Evolutionary conservation across 2,329 filamentous ascomycete species (phyloP), one percentile per base, ranked within the genome.

Genomic region (Pseudocercospora fuligena): DNA sequence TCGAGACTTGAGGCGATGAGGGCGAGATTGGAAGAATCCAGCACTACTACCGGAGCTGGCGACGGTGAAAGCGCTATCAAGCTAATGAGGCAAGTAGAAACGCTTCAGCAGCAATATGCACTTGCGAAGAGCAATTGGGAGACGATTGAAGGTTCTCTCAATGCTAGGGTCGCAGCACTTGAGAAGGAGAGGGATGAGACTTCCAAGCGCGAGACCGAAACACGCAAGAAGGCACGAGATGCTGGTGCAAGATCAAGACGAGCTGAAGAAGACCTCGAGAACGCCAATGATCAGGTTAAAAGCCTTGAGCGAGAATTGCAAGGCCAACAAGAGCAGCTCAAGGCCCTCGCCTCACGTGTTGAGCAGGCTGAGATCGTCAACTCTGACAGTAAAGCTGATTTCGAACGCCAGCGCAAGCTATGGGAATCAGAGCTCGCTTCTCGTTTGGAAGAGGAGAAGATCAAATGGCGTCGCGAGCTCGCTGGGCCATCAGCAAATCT

Each of bases 71-170:
- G 70, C 57, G 73, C 63, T 54, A 68, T 75, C 51, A 98, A 97
- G 78, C 84, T 98, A 47, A 84, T 98, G 51, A 89, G 95, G 47
- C 96, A 99, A 79, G 91, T 99, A 62, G 95, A 99, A 81, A 97
- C 92, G 0, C 82, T 99, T 43, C 95, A 99, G 79, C 95, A 92
- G 6, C 96, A 99, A 78, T 97, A 99, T 79, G 89, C 93, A 0
- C 89, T 96, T 63, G 95, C 95, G 1, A 95, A 92, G 72, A 93
- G 97, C 75, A 99, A 99, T 74, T 99, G 96, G 95, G 94, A 97
- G 76, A 92, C 93, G 0, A 96, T 99, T 68, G 94, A 99, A 79
- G 88, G 91, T 9, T 96, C 92, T 2, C 81, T 99, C 33, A 86
- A 94, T 60, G 88, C 92, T 23, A 88, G 94, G 65, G 86, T 95